Evolutionary conservation across 371 early-diverging fungal species (phyloP), one percentile per base, ranked within the genome.

Genomic region (Mucor lusitanicus): DNA sequence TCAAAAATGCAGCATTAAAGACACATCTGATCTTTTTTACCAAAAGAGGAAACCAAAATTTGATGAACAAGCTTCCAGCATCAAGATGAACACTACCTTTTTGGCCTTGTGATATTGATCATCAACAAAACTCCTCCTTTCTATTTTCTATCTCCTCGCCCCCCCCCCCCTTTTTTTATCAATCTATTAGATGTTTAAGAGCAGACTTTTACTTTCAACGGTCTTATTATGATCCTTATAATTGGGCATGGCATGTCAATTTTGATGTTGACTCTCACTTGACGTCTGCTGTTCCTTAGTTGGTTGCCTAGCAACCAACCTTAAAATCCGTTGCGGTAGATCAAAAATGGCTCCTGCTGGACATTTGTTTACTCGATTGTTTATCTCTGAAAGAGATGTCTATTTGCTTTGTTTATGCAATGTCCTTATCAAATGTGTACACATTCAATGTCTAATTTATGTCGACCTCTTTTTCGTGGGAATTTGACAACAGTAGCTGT

Each of bases 21-120:
- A 32, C 33, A 64, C 68, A 72, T 68, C 72, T 72, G 68, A 68
- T 64, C 72, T 68, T 64, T 64, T 56, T 64, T 57, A 5, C 72
- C 39, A 30, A 37, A 63, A 40, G 25, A 50, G 68, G 68, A 39
- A 68, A 68, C 3, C 9, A 48, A 39, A 37, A 40, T 35, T 60
- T 67, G 64, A 64, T 64, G 72, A 66, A 37, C 37, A 39, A 40
- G 19, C 44, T 44, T 23, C 23, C 50, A 50, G 23, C 55, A 60
- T 67, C 61, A 67, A 60, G 67, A 60, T 60, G 35, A 21, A 15
- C 21, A n/a, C 46, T 17, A 50, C 62, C 19, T 32, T 19, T 62
- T 33, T 35, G 23, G 62, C 48, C 59, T 40, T 21, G 59, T 59
- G 59, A 59, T 59, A 15, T 35, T 50, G 50, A 59, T 59, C 59